A percentile compares a stretch with the other conserved stretches of the same genome.
These are phyloP conservation scores for Tetrahymena malaccensis DNA, from an alignment of 73 alveolate species.

Conservation along the genomic window DNA sequence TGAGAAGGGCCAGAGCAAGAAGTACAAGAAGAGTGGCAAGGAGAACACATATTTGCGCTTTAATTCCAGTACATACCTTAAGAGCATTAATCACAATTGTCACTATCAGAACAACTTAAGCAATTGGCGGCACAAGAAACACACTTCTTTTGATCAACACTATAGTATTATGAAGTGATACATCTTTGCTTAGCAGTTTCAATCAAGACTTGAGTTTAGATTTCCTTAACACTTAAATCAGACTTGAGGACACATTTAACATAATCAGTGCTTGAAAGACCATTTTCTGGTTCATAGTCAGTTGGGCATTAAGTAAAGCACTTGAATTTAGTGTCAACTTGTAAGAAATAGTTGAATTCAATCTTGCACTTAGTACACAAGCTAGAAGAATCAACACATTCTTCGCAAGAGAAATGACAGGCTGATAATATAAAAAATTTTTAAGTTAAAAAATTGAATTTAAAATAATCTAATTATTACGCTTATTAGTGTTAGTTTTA, in stretches of 20 bases:
- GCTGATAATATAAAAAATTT: neutral
- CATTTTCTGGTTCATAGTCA: neutral
- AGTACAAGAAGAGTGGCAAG: neutral
- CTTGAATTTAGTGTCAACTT: neutral
- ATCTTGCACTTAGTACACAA: neutral
- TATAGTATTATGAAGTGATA: neutral
- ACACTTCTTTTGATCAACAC: neutral
- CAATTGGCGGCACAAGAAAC: neutral
- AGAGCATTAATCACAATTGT: neutral
- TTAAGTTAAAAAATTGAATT: neutral
- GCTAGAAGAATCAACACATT: neutral
- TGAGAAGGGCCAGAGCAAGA: neutral
- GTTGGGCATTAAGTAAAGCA: neutral
- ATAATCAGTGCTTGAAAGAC: neutral
- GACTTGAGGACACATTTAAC: neutral
- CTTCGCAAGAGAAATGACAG: neutral
- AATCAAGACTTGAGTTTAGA: neutral
- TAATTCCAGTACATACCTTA: neutral
- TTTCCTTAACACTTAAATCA: neutral
- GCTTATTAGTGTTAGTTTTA: neutral
- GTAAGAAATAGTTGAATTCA: neutral
- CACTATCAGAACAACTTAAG: neutral
- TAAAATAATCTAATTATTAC: neutral
- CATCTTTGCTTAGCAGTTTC: neutral
- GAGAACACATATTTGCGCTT: neutral